These are phyloP conservation scores for Pseudozyma thailandica DNA, from an alignment of 1,284 basidiomycete genomes.

Conservation along the genomic window DNA sequence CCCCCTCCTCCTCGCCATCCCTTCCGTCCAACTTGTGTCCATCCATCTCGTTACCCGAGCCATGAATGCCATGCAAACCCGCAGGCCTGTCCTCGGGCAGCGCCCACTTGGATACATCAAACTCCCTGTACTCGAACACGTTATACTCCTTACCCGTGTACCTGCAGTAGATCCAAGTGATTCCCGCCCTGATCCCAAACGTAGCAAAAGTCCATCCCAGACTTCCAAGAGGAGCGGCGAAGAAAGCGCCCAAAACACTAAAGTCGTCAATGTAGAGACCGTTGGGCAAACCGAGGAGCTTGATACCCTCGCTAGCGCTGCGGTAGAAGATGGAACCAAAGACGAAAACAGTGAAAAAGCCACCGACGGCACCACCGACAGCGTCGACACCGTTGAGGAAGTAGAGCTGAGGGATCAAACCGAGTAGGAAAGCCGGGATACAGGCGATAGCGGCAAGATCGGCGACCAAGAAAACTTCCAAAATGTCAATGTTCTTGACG, in stretches of 20 bases:
- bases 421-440: conserved; percentile 63
- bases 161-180: conserved; percentile 41
- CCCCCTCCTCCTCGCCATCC: conserved; percentile 5
- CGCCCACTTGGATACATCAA: conserved; percentile 48
- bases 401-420: conserved; percentile 59
- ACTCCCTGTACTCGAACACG: conserved; percentile 51
- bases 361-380: conserved; percentile 66
- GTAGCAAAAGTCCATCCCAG: conserved; percentile 62
- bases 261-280: conserved; percentile 66
- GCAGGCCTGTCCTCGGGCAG: conserved; percentile 60
- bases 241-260: conserved; percentile 65
- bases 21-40: conserved; percentile 44
- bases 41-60: conserved; percentile 55
- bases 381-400: conserved; percentile 66
- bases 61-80: conserved; percentile 44
- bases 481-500: conserved; percentile 65
- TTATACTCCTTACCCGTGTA: conserved; percentile 43
- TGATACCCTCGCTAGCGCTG: conserved; percentile 52
- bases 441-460: conserved; percentile 65
- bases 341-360: conserved; percentile 67
- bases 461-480: conserved; percentile 67
- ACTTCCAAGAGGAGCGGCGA: conserved; percentile 64
- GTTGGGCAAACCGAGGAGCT: conserved; percentile 60
- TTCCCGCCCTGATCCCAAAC: conserved; percentile 40
- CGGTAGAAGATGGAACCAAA: conserved; percentile 66